Evolutionary conservation across 1,284 basidiomycete genomes (phyloP), one percentile per base, ranked within the genome.

Genomic region (Laetiporus sulphureus): DNA sequence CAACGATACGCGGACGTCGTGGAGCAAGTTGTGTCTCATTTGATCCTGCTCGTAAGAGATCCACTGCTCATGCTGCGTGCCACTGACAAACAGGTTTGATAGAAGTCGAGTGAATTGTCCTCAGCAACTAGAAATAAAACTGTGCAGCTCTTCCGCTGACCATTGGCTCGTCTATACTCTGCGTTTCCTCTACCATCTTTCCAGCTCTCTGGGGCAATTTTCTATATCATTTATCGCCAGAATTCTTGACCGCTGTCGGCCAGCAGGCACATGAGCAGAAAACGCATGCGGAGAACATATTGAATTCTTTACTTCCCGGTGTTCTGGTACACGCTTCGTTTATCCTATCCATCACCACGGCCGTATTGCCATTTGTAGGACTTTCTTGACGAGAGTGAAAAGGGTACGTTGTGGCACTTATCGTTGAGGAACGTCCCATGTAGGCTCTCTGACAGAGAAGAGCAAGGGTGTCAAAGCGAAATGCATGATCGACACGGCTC

Each of bases 221-320:
- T 60, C 24, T 40, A 55, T 10, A 35, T 41, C 2, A 45, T 60
- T 3, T 56, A 63, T 30, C 46, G 60, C 30, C 55, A 58, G 22
- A 59, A 30, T 44, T 66, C 6, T 27, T 60, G 6, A 34, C 50
- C 0, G 51, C 53, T 0, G 46, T 54, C 5, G 53, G 50, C 3
- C 49, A 46, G 7, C 31, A 45, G n/a, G 40, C 38, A 2, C 30
- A 46, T 1, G 53, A 56, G n/a, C 52, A 56, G 40, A 52, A 51
- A 34, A 19, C 23, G 11, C 36, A 42, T 2, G 64, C 62, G 64
- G 60, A 65, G 25, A 32, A 39, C 0, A 49, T 63, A 11, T 42
- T 61, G 27, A 44, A 56, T 32, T 46, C 55, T 12, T 27, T 64
- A 5, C 47, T 66, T 2, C 57, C 60, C 1, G 64, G 64, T 8